Evolutionary conservation across 345 rosid species (phyloP), one percentile per base, ranked within the genome.

Genomic region (Acer saccharum): DNA sequence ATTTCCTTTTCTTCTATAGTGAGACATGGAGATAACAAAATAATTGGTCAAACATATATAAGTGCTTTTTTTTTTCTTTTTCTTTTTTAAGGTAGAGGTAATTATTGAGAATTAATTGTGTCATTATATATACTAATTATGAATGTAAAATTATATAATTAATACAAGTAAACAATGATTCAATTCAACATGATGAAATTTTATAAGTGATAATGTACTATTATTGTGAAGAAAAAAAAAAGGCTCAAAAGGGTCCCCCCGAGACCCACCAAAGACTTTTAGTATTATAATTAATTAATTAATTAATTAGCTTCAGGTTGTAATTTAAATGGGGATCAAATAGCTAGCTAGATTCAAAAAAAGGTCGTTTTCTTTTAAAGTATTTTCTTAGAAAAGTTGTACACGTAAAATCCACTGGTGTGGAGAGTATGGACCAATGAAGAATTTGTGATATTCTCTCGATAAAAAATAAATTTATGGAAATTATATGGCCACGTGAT

Each of bases 361-460:
- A 7, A 9, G 14, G 72, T 75, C 65, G 50, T 65, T 52, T 52
- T 75, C 71, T 29, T 66, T 39, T 21, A 41, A 21, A 66, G 72
- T 8, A 66, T 75, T 66, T 20, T 64, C 10, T 2, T 35, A 1
- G 41, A 66, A 54, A 66, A 66, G 72, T 66, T 66, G 64, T 65
- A 39, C 54, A 75, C 78, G 72, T 75, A 65, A 75, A 54, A 65
- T 4, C 78, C 35, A 54, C 39, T 32, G 7, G 4, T 2, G 9
- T 29, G 32, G 32, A 29, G 32, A 2, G 32, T 29, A 29, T 18
- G 61, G 77, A 32, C 50, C 46, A 66, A 52, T 13, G 39, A n/a
- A 60, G 3, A 60, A 3, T 60, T 0, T 2, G 20, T 58, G 63
- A n/a, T 58, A 58, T 58, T 58, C 63, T 58, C 39, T 35, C 3